phyloP scores from a whole-genome alignment of 192 early-diverging fungal species.

The Spizellomyces sp. region DNA sequence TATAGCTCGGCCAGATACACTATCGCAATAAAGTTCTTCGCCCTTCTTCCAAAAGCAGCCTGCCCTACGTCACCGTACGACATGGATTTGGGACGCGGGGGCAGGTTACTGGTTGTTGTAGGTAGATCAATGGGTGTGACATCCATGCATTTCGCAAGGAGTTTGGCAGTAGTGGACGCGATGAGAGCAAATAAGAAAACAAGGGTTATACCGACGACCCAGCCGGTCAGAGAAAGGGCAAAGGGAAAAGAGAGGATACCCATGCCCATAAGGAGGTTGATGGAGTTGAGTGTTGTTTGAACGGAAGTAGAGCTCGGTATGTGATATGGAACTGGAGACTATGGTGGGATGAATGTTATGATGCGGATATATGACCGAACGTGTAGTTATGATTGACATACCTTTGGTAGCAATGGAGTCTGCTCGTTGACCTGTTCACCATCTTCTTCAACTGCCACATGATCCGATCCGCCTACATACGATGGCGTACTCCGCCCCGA shows the following conservation, averaged over 20 bases:
- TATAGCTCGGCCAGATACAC: conserved; percentile 55
- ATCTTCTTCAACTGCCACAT: neutral
- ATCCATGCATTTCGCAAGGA: conserved; percentile 59
- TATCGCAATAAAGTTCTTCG: conserved; percentile 38
- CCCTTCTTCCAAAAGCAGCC: conserved; percentile 47
- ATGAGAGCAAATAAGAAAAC: conserved; percentile 38
- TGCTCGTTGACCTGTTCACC: neutral
- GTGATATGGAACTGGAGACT: neutral
- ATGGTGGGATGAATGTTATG: neutral
- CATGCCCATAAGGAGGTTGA: conserved; percentile 69
- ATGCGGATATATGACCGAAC: neutral
- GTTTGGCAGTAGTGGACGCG: conserved; percentile 59
- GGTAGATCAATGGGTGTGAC: conserved; percentile 24
- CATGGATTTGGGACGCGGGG: conserved; percentile 14
- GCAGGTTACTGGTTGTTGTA: neutral
- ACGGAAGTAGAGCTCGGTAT: neutral
- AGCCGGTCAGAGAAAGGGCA: conserved; percentile 61
- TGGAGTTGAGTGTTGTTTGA: conserved; percentile 52
- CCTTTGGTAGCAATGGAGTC: neutral
- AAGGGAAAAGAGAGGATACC: conserved; percentile 67
- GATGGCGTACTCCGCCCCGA: too few relatives aligned
- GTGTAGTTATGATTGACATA: neutral
- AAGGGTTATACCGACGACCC: conserved; percentile 57
- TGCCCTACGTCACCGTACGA: conserved; percentile 52
- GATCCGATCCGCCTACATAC: neutral